phyloP scores from a whole-genome alignment of 768 basidiomycete species.

The Candolleomyces aberdarensis region DNA sequence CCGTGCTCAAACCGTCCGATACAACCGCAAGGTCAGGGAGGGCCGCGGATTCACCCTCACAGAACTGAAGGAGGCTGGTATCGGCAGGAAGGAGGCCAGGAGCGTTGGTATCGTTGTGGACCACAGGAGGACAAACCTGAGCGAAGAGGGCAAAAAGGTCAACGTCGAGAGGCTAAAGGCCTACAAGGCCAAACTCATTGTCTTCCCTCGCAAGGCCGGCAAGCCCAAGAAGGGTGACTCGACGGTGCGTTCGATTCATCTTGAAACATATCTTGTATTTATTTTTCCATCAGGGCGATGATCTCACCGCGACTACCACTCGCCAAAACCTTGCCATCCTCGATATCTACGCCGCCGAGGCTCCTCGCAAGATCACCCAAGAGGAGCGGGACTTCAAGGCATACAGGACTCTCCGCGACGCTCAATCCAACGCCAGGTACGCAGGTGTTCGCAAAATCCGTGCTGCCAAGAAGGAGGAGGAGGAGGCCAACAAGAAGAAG shows the following conservation, averaged over 20 bases:
- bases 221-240: conserved; percentile 98
- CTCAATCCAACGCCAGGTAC: conserved; percentile 78
- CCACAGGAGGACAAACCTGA: conserved; percentile 93
- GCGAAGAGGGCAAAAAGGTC: conserved; percentile 93
- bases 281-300: conserved; percentile 58
- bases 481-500: conserved; percentile 92
- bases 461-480: conserved; percentile 87
- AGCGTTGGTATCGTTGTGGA: conserved; percentile 95
- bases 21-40: conserved; percentile 96
- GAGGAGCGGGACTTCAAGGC: conserved; percentile 90
- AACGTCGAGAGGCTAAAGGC: conserved; percentile 93
- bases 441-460: conserved; percentile 87
- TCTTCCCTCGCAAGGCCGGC: conserved; percentile 94
- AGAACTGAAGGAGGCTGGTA: conserved; percentile 95
- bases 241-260: conserved; percentile 51
- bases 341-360: conserved; percentile 63
- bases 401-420: conserved; percentile 81
- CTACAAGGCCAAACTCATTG: conserved; percentile 89
- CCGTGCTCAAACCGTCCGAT: conserved; percentile 92
- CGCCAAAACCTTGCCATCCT: conserved; percentile 68
- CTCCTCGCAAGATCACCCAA: conserved; percentile 88
- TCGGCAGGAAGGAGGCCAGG: conserved; percentile 90
- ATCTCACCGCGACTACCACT: conserved; percentile 75
- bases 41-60: conserved; percentile 94
- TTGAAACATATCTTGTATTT: background rate